Conservation (phyloP, 75 land plant species). For the Sequoia sempervirens region DNA sequence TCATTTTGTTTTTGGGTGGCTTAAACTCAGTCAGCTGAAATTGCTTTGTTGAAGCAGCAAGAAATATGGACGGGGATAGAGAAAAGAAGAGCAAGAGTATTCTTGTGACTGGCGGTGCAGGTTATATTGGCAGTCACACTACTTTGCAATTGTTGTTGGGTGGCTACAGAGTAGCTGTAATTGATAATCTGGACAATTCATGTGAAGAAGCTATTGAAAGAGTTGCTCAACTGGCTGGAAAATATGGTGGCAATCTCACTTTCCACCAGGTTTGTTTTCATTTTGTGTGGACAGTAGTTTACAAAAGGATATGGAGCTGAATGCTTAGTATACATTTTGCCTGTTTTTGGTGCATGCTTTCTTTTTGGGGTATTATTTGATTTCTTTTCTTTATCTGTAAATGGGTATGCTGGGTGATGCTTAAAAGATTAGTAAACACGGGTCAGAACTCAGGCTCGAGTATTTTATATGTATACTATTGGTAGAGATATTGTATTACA, state of each 20-base stretch:
- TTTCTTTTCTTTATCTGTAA: neutral
- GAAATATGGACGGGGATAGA: neutral
- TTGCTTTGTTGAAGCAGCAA: neutral
- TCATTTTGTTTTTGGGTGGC: neutral
- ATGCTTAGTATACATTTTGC: neutral
- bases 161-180: conserved; percentile 63
- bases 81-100: conserved; percentile 30
- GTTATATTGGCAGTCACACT: conserved; percentile 91
- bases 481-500: neutral
- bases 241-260: conserved; percentile 44
- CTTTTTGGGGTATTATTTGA: neutral
- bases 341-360: neutral
- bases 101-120: conserved; percentile 90
- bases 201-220: conserved; percentile 54
- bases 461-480: neutral
- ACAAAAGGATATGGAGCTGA: neutral
- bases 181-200: conserved; percentile 80
- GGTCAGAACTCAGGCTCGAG: neutral
- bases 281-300: neutral
- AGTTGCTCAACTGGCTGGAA: conserved; percentile 68
- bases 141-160: conserved; percentile 66
- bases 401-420: neutral
- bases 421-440: neutral
- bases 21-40: neutral
- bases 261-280: conserved; percentile 53